Conservation (phyloP, 2,329 filamentous ascomycete species). For the Cryphonectria parasitica region DNA sequence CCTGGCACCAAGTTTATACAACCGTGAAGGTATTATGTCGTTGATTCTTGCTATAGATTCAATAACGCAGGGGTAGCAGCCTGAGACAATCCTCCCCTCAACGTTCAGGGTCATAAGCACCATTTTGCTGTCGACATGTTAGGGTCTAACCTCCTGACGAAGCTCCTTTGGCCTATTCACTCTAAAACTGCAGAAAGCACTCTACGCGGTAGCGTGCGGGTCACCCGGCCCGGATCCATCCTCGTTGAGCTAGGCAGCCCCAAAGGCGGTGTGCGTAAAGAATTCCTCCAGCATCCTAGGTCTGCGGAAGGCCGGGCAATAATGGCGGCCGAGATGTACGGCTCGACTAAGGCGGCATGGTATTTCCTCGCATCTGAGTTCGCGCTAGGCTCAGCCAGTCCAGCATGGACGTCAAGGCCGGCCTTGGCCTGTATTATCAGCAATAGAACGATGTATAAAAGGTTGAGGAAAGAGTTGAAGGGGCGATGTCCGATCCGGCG, state of each 20-base stretch:
- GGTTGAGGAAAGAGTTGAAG: no score
- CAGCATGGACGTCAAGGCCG: no score
- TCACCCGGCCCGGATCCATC: slow-evolving; percentile 33
- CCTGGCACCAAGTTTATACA: neutral
- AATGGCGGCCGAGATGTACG: slow-evolving; percentile 30
- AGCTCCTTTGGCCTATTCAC: slow-evolving; percentile 32
- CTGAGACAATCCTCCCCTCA: slow-evolving; percentile 29
- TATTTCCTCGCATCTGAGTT: slow-evolving; percentile 35
- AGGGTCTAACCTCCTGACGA: slow-evolving; percentile 31
- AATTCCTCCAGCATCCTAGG: slow-evolving; percentile 24
- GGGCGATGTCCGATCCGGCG: no score
- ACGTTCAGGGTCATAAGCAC: slow-evolving; percentile 32
- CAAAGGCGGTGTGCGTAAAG: slow-evolving; percentile 28
- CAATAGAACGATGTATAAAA: no score
- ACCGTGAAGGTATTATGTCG: neutral
- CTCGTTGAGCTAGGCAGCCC: slow-evolving; percentile 32
- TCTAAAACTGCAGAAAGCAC: slow-evolving; percentile 28
- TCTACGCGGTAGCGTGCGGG: slow-evolving; percentile 30
- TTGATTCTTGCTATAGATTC: slow-evolving; percentile 18
- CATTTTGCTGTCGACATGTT: slow-evolving; percentile 33
- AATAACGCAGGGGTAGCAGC: slow-evolving; percentile 34
- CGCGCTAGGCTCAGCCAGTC: no score
- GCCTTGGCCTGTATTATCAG: no score
- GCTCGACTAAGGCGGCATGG: slow-evolving; percentile 31
- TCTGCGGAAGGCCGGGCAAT: slow-evolving; percentile 17